Evolutionary conservation across 352 stramenopile species (phyloP), one percentile per base, ranked within the genome.

Genomic region (Aphanomyces cochlioides): DNA sequence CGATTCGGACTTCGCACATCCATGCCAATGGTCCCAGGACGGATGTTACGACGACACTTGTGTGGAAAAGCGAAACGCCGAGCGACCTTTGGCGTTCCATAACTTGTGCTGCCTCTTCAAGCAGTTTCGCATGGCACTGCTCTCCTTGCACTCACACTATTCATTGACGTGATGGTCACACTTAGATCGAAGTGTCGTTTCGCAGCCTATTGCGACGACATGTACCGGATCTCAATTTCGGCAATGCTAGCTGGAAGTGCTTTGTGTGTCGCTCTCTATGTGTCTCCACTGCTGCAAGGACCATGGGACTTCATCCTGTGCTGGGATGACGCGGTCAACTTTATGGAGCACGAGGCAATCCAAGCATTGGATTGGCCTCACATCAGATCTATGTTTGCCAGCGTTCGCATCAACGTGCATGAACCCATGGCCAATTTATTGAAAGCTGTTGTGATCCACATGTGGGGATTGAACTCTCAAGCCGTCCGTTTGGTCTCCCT

Each of bases 1-100:
- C 36, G 45, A 54, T 69, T 60, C 34, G 48, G 54, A 19, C 48
- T 64, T 17, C 37, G 64, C 40, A 56, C n/a, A 19, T 70, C 54
- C 54, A 70, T 70, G n/a, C 3, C 28, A 28, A 28, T 28, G 28
- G 28, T 28, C 28, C 28, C 28, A 28, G 28, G 28, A 28, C 28
- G 28, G 28, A 28, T 28, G 28, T 28, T 28, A 28, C 28, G 28
- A 28, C 28, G 28, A 28, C 28, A 28, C 28, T 28, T 28, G 28
- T 28, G 28, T 28, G 28, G 28, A 28, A 28, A 28, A 28, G 28
- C 28, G 28, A 28, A 28, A 28, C 28, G 28, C 28, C 28, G 28
- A 28, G 28, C 28, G 28, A 28, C 28, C 28, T 28, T 28, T 60
- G 50, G n/a, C 50, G 50, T 21, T 19, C n/a, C 28, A 58, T 58